Base-by-base conservation (phyloP, 2,329 filamentous ascomycete genomes). In the Neospermospora avenae region DNA sequence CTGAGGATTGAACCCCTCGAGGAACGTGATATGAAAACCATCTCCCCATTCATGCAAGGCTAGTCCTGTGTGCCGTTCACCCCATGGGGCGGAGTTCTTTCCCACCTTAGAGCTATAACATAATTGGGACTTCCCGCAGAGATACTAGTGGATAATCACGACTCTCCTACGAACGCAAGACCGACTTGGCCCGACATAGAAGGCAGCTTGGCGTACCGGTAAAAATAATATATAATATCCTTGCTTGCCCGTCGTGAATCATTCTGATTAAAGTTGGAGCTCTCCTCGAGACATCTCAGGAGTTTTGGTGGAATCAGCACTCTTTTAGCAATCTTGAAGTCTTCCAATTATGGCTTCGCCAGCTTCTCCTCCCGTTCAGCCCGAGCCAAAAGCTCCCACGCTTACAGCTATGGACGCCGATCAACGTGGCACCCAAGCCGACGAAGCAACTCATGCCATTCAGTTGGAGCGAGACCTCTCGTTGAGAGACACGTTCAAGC, bases 401-500 rank as follows among this genome's bases (percentile, higher is more conserved):
- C 48, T 31, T 4, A 37, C 31, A 10, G n/a, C 48, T 31, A 34
- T 18, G 20, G 28, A 13, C 13, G 13, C 13, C 13, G 28, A 51
- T 10, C 18, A 22, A 3, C 7, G 5, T 37, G 48, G 48, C 4
- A 51, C 18, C 4, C 31, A 35, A 37, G 48, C 48, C 18, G 58
- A 65, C 20, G 55, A 60, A 25, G 79, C 79, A 55, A 77, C 73
- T 64, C 65, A 72, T 45, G 83, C 83, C 20, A 78, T 82, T 31
- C 79, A 83, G 63, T 84, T 83, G 72, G 83, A 86, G 73, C 85
- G 84, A 68, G 80, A 77, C 14, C 89, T 91, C 86, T 87, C 81
- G 49, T 77, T 96, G 58, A 71, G 83, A 72, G 84, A 95, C 76
- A 90, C 90, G 64, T 80, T 96, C 74, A 84, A 80, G 70, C 80